Evolutionary conservation across 495 filamentous ascomycete species (phyloP), one percentile per base, ranked within the genome.

Genomic region (Penicillium waksmanii): DNA sequence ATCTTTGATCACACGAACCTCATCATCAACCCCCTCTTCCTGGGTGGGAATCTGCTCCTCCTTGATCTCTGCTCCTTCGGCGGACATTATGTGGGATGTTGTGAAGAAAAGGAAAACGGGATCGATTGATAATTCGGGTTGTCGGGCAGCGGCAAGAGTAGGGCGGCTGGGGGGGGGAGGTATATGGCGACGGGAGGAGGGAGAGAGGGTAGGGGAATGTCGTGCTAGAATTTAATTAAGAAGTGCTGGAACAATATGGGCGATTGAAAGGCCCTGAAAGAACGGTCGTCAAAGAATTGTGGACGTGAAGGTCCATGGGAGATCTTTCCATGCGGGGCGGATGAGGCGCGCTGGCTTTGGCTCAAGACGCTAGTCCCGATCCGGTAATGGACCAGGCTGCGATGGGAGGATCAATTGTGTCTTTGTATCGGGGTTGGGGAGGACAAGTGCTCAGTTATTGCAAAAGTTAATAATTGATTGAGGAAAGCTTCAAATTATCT

Each of bases 21-120:
- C 78, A 58, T 80, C 78, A 53, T 80, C 76, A 47, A 63, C 71
- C 3, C 75, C 77, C 53, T 75, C 76, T 51, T 75, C 66, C 46
- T 76, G 73, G 34, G 68, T 51, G 33, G 75, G 71, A 53, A 77
- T 36, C 60, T 66, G 74, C 71, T 77, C 73, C 38, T 73, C 71
- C 60, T 74, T 72, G 15, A 80, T 53, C 58, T 79, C 70, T 27
- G 68, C 52, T 44, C 69, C 71, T 65, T 80, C 78, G 23, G 76
- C 66, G 59, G 74, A 51, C 58, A 61, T 61, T 54, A 33, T 55
- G 57, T 55, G 25, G 8, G 36, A 18, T 44, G 42, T 17, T n/a
- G 31, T 44, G 49, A 17, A 38, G 27, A 55, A 56, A 64, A 23
- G 23, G 48, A 38, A 35, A 48, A 13, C 27, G 44, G 33, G 48